Percentiles rank a stretch among this genome's conserved stretches.
phyloP scores from a whole-genome alignment of 768 basidiomycete species.

The Tricholoma bakamatsutake region DNA sequence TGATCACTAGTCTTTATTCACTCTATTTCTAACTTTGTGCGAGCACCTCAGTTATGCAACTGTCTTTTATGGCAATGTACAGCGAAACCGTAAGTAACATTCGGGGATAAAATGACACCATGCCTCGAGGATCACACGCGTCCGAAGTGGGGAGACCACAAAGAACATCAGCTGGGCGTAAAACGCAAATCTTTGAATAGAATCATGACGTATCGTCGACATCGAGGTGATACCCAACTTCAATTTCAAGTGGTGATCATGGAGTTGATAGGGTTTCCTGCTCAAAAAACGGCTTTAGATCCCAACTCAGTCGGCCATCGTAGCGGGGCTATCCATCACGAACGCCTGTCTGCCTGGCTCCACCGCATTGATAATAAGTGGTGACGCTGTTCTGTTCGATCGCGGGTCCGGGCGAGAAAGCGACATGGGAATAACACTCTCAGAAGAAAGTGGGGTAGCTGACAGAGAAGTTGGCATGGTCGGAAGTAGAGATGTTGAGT shows the following conservation, averaged over 20 bases:
- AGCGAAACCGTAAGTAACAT: neutral
- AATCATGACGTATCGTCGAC: neutral
- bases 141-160: neutral
- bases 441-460: conserved; percentile 1
- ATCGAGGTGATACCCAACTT: neutral
- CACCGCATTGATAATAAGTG: conserved; percentile 26
- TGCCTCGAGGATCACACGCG: neutral
- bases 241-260: neutral
- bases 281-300: conserved; percentile 19
- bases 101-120: neutral
- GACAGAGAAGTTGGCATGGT: conserved; percentile 3
- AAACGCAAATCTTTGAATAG: neutral
- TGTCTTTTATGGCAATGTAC: too few species aligned
- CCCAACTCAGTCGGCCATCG: conserved; percentile 22
- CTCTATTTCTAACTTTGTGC: too few species aligned
- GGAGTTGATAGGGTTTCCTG: conserved; percentile 1
- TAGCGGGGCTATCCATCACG: conserved; percentile 35
- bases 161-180: too few species aligned
- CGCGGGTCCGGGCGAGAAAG: conserved; percentile 8
- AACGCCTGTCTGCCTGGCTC: conserved; percentile 24
- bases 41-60: too few species aligned
- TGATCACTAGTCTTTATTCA: too few species aligned
- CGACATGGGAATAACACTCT: conserved; percentile 11
- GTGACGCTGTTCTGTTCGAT: conserved; percentile 16
- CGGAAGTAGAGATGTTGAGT: neutral